Evolutionary conservation across 352 stramenopile genomes (phyloP).

Genomic region (Phytophthora uliginosa): DNA sequence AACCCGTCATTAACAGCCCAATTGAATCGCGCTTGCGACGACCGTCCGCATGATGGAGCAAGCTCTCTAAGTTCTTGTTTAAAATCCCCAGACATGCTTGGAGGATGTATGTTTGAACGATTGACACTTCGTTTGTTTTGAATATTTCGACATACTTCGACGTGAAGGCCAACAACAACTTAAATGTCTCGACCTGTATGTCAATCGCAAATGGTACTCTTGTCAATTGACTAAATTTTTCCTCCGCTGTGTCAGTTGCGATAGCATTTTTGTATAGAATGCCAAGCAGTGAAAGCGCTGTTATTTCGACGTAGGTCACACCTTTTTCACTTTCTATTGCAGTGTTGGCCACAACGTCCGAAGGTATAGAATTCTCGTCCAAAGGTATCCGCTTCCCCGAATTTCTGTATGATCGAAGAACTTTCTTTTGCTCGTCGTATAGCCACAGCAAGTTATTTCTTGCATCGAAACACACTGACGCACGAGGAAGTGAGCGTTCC

Average conservation of each 20-base stretch:
- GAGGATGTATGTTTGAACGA: conserved; percentile 42
- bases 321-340: neutral
- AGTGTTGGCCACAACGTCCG: neutral
- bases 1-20: conserved; percentile 27
- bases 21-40: conserved; percentile 23
- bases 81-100: conserved; percentile 57
- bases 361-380: conserved; percentile 42
- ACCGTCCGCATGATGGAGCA: conserved; percentile 31
- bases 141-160: conserved; percentile 45
- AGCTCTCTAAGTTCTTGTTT: conserved; percentile 47
- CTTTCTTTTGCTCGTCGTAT: conserved; percentile 42
- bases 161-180: conserved; percentile 41
- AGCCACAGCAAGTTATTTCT: conserved; percentile 60
- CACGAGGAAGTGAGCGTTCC: conserved; percentile 13
- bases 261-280: conserved; percentile 56
- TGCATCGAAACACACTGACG: conserved; percentile 61
- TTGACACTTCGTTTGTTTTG: conserved; percentile 24
- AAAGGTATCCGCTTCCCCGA: conserved; percentile 51
- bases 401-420: conserved; percentile 52
- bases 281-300: conserved; percentile 40
- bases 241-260: conserved; percentile 16
- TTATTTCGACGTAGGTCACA: conserved; percentile 20
- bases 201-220: conserved; percentile 59
- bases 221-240: neutral
- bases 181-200: conserved; percentile 43